Conservation (phyloP, 495 filamentous ascomycete species). For the Penicillium argentinense region DNA sequence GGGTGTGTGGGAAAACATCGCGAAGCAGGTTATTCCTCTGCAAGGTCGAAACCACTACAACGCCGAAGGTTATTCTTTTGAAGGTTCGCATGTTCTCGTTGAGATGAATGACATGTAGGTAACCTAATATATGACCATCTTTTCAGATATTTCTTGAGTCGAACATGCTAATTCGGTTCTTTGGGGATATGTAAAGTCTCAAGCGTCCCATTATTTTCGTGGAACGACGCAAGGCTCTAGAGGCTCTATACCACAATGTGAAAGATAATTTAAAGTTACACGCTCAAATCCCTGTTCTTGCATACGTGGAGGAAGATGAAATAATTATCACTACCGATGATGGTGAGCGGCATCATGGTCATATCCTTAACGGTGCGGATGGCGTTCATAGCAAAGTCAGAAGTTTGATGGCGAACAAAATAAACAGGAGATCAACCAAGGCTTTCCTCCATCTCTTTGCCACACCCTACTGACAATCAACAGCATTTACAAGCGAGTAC, state of each 20-base stretch:
- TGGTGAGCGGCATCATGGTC: conserved; percentile 24
- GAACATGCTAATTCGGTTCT: neutral
- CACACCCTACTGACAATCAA: neutral
- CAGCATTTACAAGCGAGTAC: conserved; percentile 21
- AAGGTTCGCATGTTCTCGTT: conserved; percentile 6
- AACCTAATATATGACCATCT: too few species aligned
- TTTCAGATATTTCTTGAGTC: neutral
- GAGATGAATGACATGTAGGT: conserved; percentile 14
- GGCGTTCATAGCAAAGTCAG: conserved; percentile 47
- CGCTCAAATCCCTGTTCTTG: conserved; percentile 9
- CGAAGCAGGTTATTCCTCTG: conserved; percentile 15
- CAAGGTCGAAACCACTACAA: conserved; percentile 11
- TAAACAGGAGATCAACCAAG: conserved; percentile 12
- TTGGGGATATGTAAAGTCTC: conserved; percentile 6
- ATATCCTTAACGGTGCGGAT: conserved; percentile 47
- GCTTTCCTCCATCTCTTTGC: neutral
- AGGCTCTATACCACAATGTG: conserved; percentile 12
- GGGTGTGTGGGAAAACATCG: conserved; percentile 13
- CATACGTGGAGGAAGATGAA: conserved; percentile 11
- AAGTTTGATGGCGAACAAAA: conserved; percentile 35
- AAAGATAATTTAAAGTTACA: conserved; percentile 14
- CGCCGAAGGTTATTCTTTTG: conserved; percentile 8
- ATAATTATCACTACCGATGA: conserved; percentile 12
- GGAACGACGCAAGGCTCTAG: conserved; percentile 14
- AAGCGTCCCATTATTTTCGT: conserved; percentile 16